Evolutionary conservation across 2,329 filamentous ascomycete species (phyloP), one percentile per base, ranked within the genome.

Genomic region (Furcasterigmium furcatum): DNA sequence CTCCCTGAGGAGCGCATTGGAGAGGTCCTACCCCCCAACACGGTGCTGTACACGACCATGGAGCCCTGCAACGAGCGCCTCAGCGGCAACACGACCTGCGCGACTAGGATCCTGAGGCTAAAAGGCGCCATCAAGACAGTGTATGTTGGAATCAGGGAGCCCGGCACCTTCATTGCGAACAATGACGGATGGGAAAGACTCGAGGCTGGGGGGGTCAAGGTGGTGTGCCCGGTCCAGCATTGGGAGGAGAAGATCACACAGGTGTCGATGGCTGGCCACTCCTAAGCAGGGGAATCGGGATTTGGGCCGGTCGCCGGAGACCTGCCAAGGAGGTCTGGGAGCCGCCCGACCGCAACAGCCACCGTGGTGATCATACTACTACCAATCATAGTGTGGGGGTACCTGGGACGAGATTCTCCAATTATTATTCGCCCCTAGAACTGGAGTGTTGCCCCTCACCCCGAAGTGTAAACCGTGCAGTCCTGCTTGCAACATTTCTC

Each of bases 201-300:
- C 1, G 53, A 59, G 32, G 46, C 36, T 8, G 46, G 47, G 3
- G 59, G 61, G 10, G 49, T 62, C 41, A 52, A 52, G 30, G 53
- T 62, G 22, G 53, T 58, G 13, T 54, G 46, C 18, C 56, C 50
- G 29, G 44, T 86, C 40, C 79, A 86, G 41, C 53, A 58, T 29
- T 51, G 46, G 53, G 48, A 25, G 53, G 71, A 74, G 25, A 76
- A 80, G 49, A 87, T 87, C 51, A 57, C 84, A 45, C 59, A 64
- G 22, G 74, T 86, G 45, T 83, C 85, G 3, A 81, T 73, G 53
- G 78, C 79, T 32, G 84, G 85, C 2, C 84, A 88, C 64, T 64
- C n/a, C n/a, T n/a, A n/a, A n/a, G n/a, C n/a, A n/a, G n/a, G n/a
- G n/a, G n/a, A n/a, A n/a, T n/a, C n/a, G n/a, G n/a, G n/a, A n/a